phyloP scores from a whole-genome alignment of 305 asterid genomes.

The Fraxinus ornus region DNA sequence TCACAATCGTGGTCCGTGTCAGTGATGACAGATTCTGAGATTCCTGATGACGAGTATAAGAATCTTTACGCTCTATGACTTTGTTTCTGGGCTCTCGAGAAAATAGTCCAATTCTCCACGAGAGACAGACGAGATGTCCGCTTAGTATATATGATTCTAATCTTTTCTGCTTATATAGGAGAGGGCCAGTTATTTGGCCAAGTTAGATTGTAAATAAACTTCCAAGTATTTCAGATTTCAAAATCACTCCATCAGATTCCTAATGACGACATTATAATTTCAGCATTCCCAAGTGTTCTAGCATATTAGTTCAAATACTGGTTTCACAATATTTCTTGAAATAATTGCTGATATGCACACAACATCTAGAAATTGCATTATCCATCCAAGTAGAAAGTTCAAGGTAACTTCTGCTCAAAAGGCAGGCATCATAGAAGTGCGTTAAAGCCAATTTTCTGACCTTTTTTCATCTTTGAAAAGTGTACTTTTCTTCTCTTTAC shows the following conservation, averaged over 20 bases:
- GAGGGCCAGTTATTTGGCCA: constrained; percentile 1
- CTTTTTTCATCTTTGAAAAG: background rate
- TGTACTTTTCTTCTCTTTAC: background rate
- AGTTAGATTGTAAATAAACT: constrained; percentile 22
- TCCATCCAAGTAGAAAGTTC: constrained; percentile 16
- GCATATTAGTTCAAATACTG: background rate
- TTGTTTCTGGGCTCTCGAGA: background rate
- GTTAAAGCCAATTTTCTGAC: constrained; percentile 7
- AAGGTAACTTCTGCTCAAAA: constrained; percentile 25
- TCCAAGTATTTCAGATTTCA: constrained; percentile 11
- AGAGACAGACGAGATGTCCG: background rate
- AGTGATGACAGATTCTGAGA: constrained; percentile 47
- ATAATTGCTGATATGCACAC: background rate
- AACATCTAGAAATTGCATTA: constrained; percentile 10
- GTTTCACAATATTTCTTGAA: background rate
- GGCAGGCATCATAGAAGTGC: constrained; percentile 19
- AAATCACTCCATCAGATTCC: background rate
- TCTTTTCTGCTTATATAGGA: constrained; percentile 13
- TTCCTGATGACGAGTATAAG: constrained; percentile 47
- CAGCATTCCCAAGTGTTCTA: background rate
- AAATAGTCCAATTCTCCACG: background rate
- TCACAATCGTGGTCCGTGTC: constrained; percentile 54
- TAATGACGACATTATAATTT: background rate
- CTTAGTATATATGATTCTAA: constrained; percentile 2
- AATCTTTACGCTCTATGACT: constrained; percentile 64